phyloP scores from a whole-genome alignment of 2,329 filamentous ascomycete species.

The Paecilomyces dactylethromorphus region DNA sequence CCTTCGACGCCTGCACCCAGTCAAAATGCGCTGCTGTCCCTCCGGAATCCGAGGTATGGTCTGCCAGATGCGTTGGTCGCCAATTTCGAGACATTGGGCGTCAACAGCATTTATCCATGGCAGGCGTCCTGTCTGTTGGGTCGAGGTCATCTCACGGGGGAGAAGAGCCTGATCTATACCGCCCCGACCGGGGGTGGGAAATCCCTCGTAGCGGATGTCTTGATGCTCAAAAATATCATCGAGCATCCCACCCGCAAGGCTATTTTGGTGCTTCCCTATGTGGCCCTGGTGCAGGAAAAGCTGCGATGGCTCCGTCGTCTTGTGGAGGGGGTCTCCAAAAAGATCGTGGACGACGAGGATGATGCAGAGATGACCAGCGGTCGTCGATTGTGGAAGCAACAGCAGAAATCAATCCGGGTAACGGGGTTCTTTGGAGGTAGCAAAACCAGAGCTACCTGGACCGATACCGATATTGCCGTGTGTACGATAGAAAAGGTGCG shows the following conservation, averaged over 20 bases:
- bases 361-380: slow-evolving; percentile 32
- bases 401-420: slow-evolving; percentile 57
- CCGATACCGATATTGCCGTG: slow-evolving; percentile 69
- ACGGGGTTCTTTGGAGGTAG: slow-evolving; percentile 71
- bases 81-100: slow-evolving; percentile 62
- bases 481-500: slow-evolving; percentile 71
- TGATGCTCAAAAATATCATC: slow-evolving; percentile 68
- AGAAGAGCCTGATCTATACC: slow-evolving; percentile 69
- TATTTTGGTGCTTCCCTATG: slow-evolving; percentile 67
- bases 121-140: slow-evolving; percentile 67
- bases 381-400: slow-evolving; percentile 48
- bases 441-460: slow-evolving; percentile 60
- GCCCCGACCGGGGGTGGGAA: slow-evolving; percentile 74
- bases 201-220: slow-evolving; percentile 64
- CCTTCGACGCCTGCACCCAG: slow-evolving; percentile 24
- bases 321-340: slow-evolving; percentile 52
- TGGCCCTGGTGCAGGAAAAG: slow-evolving; percentile 75
- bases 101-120: slow-evolving; percentile 70
- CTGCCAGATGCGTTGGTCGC: slow-evolving; percentile 54
- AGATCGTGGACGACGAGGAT: slow-evolving; percentile 25
- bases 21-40: slow-evolving; percentile 45
- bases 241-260: slow-evolving; percentile 59
- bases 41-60: slow-evolving; percentile 58
- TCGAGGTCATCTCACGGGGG: slow-evolving; percentile 58
- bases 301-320: slow-evolving; percentile 65